phyloP scores from a whole-genome alignment of 2,329 filamentous ascomycete species.

The Purpureocillium lavendulum region DNA sequence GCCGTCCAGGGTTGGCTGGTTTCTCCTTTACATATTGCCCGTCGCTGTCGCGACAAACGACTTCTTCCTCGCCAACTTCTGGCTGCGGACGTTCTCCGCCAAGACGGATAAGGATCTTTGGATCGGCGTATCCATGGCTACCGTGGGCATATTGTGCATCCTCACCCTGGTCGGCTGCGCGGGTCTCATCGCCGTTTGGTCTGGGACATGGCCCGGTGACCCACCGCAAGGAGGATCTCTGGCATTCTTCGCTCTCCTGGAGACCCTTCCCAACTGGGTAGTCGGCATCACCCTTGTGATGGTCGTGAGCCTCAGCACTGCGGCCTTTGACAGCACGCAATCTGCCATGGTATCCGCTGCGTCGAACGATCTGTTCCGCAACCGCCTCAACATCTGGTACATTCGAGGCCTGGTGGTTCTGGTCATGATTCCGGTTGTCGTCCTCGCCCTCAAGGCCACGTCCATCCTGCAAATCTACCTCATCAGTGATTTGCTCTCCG shows the following conservation, averaged over 20 bases:
- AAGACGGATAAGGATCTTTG: slow-evolving; percentile 71
- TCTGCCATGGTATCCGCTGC: slow-evolving; percentile 79
- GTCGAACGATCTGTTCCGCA: slow-evolving; percentile 79
- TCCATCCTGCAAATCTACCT: slow-evolving; percentile 75
- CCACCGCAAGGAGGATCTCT: slow-evolving; percentile 52
- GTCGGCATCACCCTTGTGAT: slow-evolving; percentile 75
- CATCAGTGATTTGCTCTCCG: slow-evolving; percentile 72
- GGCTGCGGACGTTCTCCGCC: slow-evolving; percentile 76
- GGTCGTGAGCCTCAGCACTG: slow-evolving; percentile 67
- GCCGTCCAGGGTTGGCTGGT: slow-evolving; percentile 67
- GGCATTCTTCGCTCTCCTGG: slow-evolving; percentile 68
- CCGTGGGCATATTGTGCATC: slow-evolving; percentile 56
- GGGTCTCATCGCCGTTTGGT: slow-evolving; percentile 72
- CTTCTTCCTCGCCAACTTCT: slow-evolving; percentile 79
- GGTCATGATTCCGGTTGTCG: slow-evolving; percentile 65
- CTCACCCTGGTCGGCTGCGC: slow-evolving; percentile 64
- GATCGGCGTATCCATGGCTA: slow-evolving; percentile 64
- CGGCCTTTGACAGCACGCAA: slow-evolving; percentile 74
- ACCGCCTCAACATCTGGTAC: slow-evolving; percentile 67
- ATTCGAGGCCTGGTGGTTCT: slow-evolving; percentile 63
- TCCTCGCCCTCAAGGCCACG: slow-evolving; percentile 65
- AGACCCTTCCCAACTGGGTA: slow-evolving; percentile 69
- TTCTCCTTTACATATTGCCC: slow-evolving; percentile 76
- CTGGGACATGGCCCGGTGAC: slow-evolving; percentile 59
- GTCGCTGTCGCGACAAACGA: slow-evolving; percentile 76